A percentile compares a stretch with the other conserved stretches of the same genome.
Conservation (phyloP, 2,329 filamentous ascomycete species). For the Chrysoporthe austroafricana region DNA sequence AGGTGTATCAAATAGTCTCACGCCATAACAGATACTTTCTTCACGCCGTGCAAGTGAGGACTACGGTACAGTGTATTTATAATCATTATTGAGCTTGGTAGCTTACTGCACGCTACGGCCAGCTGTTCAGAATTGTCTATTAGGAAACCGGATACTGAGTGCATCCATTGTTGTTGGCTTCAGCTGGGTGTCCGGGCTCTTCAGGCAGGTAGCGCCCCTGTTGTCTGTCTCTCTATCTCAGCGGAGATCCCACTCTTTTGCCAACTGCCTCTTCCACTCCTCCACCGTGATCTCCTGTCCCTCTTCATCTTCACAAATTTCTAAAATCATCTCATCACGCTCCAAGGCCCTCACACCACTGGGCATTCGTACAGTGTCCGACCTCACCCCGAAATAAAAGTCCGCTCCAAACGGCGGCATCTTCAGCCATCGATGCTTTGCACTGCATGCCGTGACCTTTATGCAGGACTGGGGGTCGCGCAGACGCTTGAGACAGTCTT, state of each 20-base stretch:
- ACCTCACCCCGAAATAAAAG: constrained; percentile 26
- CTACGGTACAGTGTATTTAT: neutral
- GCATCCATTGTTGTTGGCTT: neutral
- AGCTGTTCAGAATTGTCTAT: too few relatives aligned
- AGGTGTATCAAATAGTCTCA: neutral
- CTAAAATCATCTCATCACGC: neutral
- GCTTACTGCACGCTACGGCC: too few relatives aligned
- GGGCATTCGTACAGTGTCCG: constrained; percentile 19
- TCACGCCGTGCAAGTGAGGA: neutral
- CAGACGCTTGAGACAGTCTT: constrained; percentile 29
- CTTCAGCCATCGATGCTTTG: constrained; percentile 30
- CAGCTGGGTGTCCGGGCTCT: neutral
- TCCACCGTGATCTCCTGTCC: neutral
- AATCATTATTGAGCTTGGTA: too few relatives aligned
- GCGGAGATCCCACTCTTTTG: constrained; percentile 5
- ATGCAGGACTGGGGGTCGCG: constrained; percentile 20
- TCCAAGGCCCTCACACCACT: constrained; percentile 16
- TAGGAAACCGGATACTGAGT: too few relatives aligned
- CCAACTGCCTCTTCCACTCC: constrained; percentile 2
- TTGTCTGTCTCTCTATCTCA: neutral
- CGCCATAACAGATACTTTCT: neutral
- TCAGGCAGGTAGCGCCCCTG: neutral
- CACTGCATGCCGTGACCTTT: constrained; percentile 26
- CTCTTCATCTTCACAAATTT: neutral
- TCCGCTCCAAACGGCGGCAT: constrained; percentile 23